A percentile compares a stretch with the other conserved stretches of the same genome.
Evolutionary conservation across 345 rosid genomes (phyloP).

Genomic region (Tarenaya hassleriana): DNA sequence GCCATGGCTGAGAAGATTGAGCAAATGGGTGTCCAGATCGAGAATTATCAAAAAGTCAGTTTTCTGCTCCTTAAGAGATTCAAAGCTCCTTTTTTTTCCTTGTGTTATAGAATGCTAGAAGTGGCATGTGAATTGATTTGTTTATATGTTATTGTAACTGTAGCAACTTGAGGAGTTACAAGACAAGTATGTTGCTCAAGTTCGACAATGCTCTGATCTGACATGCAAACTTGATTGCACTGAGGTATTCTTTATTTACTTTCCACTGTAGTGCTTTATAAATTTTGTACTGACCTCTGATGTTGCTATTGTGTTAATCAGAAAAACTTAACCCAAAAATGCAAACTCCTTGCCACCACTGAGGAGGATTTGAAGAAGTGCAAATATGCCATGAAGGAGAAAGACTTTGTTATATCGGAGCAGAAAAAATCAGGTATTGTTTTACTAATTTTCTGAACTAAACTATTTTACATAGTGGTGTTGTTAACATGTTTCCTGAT

Average conservation of each 20-base stretch:
- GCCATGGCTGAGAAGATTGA: conserved; percentile 93
- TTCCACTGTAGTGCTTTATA: conserved; percentile 6
- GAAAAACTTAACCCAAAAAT: conserved; percentile 62
- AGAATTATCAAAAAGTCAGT: conserved; percentile 77
- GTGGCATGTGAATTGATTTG: not conserved
- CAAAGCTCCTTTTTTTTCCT: not conserved
- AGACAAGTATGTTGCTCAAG: conserved; percentile 61
- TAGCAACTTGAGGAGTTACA: conserved; percentile 83
- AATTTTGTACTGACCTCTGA: conserved; percentile 13
- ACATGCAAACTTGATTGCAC: conserved; percentile 64
- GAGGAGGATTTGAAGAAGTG: conserved; percentile 80
- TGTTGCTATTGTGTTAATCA: conserved; percentile 26
- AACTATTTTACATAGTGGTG: conserved; percentile 4
- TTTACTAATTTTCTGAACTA: not conserved
- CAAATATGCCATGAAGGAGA: conserved; percentile 63
- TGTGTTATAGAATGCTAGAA: not conserved
- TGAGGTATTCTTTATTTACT: conserved; percentile 44
- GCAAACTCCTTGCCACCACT: conserved; percentile 48
- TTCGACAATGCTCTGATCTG: conserved; percentile 61
- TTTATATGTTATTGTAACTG: conserved; percentile 20
- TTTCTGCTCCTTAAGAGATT: conserved; percentile 5
- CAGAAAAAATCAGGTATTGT: conserved; percentile 82
- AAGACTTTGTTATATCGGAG: conserved; percentile 77
- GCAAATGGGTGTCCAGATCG: conserved; percentile 62
- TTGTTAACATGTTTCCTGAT: conserved; percentile 13